Evolutionary conservation across 2,329 filamentous ascomycete genomes (phyloP), one percentile per base, ranked within the genome.

Genomic region (Apiospora sp.): DNA sequence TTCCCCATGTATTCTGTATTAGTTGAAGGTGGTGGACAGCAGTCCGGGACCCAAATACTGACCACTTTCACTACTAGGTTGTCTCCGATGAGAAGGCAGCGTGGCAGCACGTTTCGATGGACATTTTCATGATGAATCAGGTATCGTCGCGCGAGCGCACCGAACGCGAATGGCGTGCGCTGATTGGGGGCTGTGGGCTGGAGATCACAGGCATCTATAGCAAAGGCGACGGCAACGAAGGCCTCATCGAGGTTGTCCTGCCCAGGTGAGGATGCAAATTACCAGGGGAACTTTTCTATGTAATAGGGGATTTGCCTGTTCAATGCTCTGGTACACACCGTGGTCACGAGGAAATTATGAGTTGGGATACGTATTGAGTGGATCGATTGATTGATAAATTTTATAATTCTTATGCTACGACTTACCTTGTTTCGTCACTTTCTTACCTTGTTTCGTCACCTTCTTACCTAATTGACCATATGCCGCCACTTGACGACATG

Each of bases 91-190:
- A 76, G 24, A 8, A 73, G 13, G 73, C 75, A 1, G 71, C 74
- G 0, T 76, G 75, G 75, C 72, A 75, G 48, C 74, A 76, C 46
- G 41, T 72, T 3, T 71, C 75, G 4, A 69, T 76, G 16, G 75
- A 76, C 37, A 19, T 76, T 1, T 74, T 72, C 67, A 76, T 76
- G 75, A 76, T 75, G 75, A 73, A 70, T 7, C 72, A 70, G 37
- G 37, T 64, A 4, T 73, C 73, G 4, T 61, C 74, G 10, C 69
- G 67, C n/a, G 75, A 76, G 68, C 75, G 75, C 16, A 77, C 75
- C 8, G 74, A 74, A 61, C 12, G 67, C 24, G 72, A 76, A 46
- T 76, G 74, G 75, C 68, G 44, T n/a, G 58, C 14, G 37, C 73
- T 77, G 4, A 72, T 76, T 22, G 67, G 72, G 14, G 64, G 69